Percentiles rank a stretch among this genome's conserved stretches.
Evolutionary conservation across 805 yeast genomes (phyloP).

Genomic region (Candida montana): DNA sequence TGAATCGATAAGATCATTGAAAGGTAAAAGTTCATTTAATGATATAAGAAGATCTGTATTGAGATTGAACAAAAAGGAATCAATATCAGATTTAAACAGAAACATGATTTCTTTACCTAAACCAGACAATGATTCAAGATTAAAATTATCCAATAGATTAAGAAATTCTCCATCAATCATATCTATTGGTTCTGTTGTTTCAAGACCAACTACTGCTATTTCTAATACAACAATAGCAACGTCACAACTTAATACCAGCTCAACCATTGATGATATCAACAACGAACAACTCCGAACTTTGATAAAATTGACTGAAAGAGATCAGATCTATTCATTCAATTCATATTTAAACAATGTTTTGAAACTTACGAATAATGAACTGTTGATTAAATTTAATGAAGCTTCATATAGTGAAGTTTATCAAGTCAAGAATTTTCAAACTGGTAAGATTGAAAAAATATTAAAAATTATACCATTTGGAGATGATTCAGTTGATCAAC

Average conservation of each 20-base stretch:
- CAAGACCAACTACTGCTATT: slow-evolving; percentile 15
- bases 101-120: slow-evolving; percentile 50
- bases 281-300: slow-evolving; percentile 28
- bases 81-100: slow-evolving; percentile 20
- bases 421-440: slow-evolving; percentile 22
- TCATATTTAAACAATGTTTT: slow-evolving; percentile 22
- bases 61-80: slow-evolving; percentile 20
- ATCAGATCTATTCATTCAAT: slow-evolving; percentile 29
- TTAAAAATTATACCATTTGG: slow-evolving; percentile 53
- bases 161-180: slow-evolving; percentile 45
- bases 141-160: slow-evolving; percentile 48
- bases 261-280: slow-evolving; percentile 28
- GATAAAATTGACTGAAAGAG: slow-evolving; percentile 31
- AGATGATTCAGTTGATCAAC: slow-evolving; percentile 35
- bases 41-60: slow-evolving; percentile 28
- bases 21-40: slow-evolving; percentile 21
- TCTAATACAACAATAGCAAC: slow-evolving; percentile 3
- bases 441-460: slow-evolving; percentile 28
- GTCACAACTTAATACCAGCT: not conserved
- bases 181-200: slow-evolving; percentile 30
- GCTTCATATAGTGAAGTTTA: slow-evolving; percentile 44
- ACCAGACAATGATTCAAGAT: slow-evolving; percentile 50
- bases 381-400: slow-evolving; percentile 37
- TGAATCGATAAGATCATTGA: slow-evolving; percentile 23
- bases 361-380: slow-evolving; percentile 26